Percentiles rank a stretch among this genome's conserved stretches.
Conservation (phyloP, 2,329 filamentous ascomycete genomes). For the Celoporthe dispersa region DNA sequence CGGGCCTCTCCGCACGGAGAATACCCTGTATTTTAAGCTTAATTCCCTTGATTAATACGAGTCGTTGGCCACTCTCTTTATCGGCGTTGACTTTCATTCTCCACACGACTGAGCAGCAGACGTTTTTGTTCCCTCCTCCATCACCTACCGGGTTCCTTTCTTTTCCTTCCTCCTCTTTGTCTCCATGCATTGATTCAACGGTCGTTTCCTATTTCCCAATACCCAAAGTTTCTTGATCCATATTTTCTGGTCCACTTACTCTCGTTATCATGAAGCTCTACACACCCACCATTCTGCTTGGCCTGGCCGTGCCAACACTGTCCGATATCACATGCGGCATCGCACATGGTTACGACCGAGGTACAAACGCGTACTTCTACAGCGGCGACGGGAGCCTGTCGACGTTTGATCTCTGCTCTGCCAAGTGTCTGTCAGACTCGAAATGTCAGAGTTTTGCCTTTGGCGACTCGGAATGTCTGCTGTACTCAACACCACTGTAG, state of each 20-base stretch:
- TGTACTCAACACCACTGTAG: constrained; percentile 25
- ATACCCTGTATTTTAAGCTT: background rate
- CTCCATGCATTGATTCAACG: background rate
- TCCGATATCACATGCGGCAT: constrained; percentile 23
- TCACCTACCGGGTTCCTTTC: background rate
- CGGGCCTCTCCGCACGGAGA: background rate
- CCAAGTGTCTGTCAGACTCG: constrained; percentile 17
- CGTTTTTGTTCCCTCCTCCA: background rate
- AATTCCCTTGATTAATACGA: background rate
- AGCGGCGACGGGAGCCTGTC: constrained; percentile 27
- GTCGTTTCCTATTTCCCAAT: background rate
- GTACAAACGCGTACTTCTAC: constrained; percentile 27
- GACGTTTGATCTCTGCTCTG: constrained; percentile 22
- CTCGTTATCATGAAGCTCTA: constrained; percentile 12
- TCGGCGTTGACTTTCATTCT: background rate
- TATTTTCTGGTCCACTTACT: background rate
- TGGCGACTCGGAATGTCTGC: constrained; percentile 17
- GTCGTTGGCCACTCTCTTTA: background rate
- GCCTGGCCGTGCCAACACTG: constrained; percentile 27
- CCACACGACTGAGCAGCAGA: background rate
- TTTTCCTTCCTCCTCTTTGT: background rate
- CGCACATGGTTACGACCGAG: constrained; percentile 25
- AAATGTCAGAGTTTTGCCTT: constrained; percentile 28
- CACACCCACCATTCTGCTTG: background rate
- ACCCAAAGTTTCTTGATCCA: background rate